Base-by-base conservation (phyloP, 2,329 filamentous ascomycete species). In the Beauveria scarabaeidicola region DNA sequence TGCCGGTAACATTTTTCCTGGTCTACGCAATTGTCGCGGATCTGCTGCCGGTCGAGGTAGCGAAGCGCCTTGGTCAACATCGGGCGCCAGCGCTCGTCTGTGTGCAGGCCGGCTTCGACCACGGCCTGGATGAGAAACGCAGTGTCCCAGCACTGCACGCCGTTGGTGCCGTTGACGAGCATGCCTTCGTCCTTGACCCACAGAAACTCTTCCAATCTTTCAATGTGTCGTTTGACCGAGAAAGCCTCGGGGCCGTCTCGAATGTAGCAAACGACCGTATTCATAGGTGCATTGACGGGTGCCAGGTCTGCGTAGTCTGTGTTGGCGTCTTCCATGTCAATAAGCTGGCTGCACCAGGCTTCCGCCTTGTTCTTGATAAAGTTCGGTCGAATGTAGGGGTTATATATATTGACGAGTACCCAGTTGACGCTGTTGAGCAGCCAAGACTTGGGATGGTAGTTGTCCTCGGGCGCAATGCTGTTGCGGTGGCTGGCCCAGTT, bases 141-240 rank as follows among this genome's bases (percentile, higher is more conserved):
- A 0, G 94, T 99, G 70, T 99, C 94, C 94, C 94, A 99, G 64
- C 86, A 89, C 73, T 99, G 94, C 1, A 97, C 92, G n/a, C 94
- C 94, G 66, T 99, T 97, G 9, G 94, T 99, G 41, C 94, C 94
- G 67, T 97, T 97, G 74, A 88, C 88, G 52, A 97, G 80, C 90
- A 99, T 91, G 6, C 94, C 94, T 70, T 97, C 92, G 38, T 86
- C 73, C 64, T 95, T 96, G 53, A 99, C 80, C 92, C 94, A 99
- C 32, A 99, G 73, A 63, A 87, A 95, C 67, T 99, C 94, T 47
- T 90, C 81, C 13, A 96, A 73, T 3, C 91, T 84, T 67, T 97
- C 90, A 9, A 90, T 78, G 68, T 97, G 93, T 44, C 88, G 82
- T 52, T 82, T 81, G 29, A 96, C 86, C 0, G 86, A 86, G 65